Conservation (phyloP, 225 moss, liverwort and hornwort genomes). For the Neckera pumila region DNA sequence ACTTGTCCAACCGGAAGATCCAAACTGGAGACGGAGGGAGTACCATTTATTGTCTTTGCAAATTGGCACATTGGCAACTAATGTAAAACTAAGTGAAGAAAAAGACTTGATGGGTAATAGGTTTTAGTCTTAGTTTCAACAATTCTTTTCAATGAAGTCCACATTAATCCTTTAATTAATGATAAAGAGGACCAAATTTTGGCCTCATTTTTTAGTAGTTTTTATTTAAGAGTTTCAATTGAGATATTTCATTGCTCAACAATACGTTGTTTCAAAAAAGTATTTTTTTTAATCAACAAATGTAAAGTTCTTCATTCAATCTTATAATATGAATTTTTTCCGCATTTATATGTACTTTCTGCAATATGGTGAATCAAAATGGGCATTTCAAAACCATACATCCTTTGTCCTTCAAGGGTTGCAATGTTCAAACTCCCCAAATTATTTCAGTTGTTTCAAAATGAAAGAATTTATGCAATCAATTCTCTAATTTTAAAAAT, state of each 20-base stretch:
- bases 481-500: not conserved
- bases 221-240: no score
- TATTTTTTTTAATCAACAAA: rapidly evolving
- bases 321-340: not conserved
- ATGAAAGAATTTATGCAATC: not conserved
- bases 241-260: not conserved
- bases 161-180: not conserved
- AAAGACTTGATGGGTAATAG: not conserved
- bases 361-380: not conserved
- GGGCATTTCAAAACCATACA: not conserved
- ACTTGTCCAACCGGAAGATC: no score
- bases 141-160: not conserved
- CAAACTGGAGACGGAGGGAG: no score
- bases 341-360: rapidly evolving
- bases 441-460: not conserved
- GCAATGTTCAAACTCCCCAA: not conserved
- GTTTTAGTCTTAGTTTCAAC: not conserved
- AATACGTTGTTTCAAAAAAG: not conserved
- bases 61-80: not conserved
- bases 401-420: not conserved
- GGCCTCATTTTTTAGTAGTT: rapidly evolving
- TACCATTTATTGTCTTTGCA: not conserved
- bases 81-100: no score
- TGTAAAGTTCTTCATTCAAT: not conserved
- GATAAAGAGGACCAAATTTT: not conserved